phyloP scores from a whole-genome alignment of 1,284 basidiomycete species.

The Malassezia equina region DNA sequence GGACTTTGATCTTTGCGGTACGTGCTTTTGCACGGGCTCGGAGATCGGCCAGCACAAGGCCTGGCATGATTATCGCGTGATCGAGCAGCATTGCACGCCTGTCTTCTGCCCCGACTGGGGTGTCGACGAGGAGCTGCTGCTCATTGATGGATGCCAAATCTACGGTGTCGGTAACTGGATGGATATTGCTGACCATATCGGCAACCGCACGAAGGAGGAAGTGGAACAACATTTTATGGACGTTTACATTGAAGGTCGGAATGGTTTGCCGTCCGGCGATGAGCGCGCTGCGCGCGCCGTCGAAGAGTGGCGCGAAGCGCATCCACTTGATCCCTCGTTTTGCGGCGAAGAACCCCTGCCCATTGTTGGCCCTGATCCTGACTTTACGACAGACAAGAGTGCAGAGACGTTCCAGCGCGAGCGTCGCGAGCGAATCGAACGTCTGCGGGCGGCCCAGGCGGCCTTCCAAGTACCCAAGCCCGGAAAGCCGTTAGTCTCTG shows the following conservation, averaged over 20 bases:
- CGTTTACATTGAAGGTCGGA: constrained; percentile 59
- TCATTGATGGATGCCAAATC: constrained; percentile 77
- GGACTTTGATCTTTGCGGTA: constrained; percentile 50
- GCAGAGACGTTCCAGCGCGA: constrained; percentile 40
- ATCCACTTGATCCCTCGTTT: constrained; percentile 16
- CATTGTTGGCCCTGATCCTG: constrained; percentile 33
- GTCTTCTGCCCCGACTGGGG: constrained; percentile 95
- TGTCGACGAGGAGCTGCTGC: constrained; percentile 89
- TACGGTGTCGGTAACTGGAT: constrained; percentile 95
- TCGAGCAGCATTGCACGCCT: constrained; percentile 89
- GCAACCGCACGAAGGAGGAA: constrained; percentile 87
- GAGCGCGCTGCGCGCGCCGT: constrained; percentile 25
- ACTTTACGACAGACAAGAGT: constrained; percentile 26
- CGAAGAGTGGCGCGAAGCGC: constrained; percentile 11
- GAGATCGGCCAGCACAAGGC: constrained; percentile 78
- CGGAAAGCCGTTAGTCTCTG: constrained; percentile 71
- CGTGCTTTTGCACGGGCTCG: constrained; percentile 82
- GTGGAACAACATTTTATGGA: constrained; percentile 79
- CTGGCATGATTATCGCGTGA: constrained; percentile 81
- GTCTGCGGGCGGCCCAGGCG: constrained; percentile 33
- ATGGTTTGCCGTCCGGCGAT: constrained; percentile 32
- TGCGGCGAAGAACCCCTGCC: constrained; percentile 31
- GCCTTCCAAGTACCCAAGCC: constrained; percentile 33
- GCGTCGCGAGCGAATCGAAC: constrained; percentile 40
- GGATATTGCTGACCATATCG: constrained; percentile 89